Percentiles rank a stretch among this genome's conserved stretches.
phyloP scores from a whole-genome alignment of 2,329 filamentous ascomycete species.

The Cladosporium colombiae region DNA sequence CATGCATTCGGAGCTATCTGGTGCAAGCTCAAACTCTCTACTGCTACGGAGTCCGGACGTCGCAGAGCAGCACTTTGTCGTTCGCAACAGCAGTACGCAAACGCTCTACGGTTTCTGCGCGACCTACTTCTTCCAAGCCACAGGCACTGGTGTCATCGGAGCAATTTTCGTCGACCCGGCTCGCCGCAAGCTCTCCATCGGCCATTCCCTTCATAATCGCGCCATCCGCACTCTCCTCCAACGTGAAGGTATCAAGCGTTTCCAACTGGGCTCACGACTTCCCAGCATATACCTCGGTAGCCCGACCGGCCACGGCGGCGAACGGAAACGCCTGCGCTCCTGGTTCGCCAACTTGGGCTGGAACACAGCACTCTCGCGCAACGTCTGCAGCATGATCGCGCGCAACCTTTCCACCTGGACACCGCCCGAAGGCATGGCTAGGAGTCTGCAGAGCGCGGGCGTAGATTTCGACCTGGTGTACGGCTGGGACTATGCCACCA shows the following conservation, averaged over 20 bases:
- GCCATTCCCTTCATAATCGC: slow-evolving; percentile 82
- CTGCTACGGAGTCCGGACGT: slow-evolving; percentile 69
- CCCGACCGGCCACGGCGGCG: slow-evolving; percentile 64
- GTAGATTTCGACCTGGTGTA: slow-evolving; percentile 83
- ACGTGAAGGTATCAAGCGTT: slow-evolving; percentile 69
- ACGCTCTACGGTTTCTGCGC: slow-evolving; percentile 90
- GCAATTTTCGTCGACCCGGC: slow-evolving; percentile 86
- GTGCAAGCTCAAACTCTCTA: slow-evolving; percentile 73
- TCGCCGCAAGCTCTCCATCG: slow-evolving; percentile 85
- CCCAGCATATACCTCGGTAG: slow-evolving; percentile 87
- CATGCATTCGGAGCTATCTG: slow-evolving; percentile 67
- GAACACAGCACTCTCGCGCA: slow-evolving; percentile 68
- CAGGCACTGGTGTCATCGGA: slow-evolving; percentile 73
- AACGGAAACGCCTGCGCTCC: slow-evolving; percentile 62
- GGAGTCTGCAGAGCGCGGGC: slow-evolving; percentile 69
- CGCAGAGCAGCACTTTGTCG: slow-evolving; percentile 84
- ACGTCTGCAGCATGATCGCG: slow-evolving; percentile 72
- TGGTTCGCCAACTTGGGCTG: slow-evolving; percentile 93
- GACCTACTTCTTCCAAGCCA: slow-evolving; percentile 76
- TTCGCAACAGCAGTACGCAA: slow-evolving; percentile 89
- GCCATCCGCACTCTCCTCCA: slow-evolving; percentile 76
- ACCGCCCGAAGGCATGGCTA: slow-evolving; percentile 73
- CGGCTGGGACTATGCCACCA: slow-evolving; percentile 72
- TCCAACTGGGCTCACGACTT: slow-evolving; percentile 78
- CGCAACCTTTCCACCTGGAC: slow-evolving; percentile 71